These are phyloP conservation scores for Leishmania gerbilli DNA, from an alignment of 208 protist species.

Conservation along the genomic window DNA sequence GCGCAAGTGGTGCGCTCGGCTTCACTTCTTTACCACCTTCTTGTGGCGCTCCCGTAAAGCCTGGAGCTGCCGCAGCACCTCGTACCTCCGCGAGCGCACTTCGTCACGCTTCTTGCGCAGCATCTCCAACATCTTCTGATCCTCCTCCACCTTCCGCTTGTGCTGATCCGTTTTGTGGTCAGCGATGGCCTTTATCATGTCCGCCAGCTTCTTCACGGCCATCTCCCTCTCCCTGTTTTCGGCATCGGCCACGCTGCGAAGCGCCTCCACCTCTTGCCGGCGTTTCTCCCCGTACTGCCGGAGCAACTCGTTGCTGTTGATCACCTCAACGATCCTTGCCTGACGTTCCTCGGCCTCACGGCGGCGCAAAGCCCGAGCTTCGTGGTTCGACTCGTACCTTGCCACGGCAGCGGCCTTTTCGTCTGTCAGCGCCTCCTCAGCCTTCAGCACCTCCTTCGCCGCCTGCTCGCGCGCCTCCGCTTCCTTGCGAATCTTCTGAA, in stretches of 20 bases:
- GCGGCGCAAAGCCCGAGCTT: constrained; percentile 25
- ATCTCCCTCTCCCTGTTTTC: constrained; percentile 24
- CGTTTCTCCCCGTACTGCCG: constrained; percentile 27
- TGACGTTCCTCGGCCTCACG: constrained; percentile 37
- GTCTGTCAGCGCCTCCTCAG: constrained; percentile 24
- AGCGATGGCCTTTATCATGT: constrained; percentile 48
- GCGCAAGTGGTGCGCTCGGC: neutral
- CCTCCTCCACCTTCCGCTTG: constrained; percentile 28
- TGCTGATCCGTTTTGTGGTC: constrained; percentile 37
- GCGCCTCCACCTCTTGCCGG: constrained; percentile 16
- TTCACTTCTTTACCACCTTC: constrained; percentile 47
- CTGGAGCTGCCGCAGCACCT: constrained; percentile 17
- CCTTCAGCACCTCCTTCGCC: constrained; percentile 27
- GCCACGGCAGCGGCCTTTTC: constrained; percentile 28
- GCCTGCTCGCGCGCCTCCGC: constrained; percentile 35
- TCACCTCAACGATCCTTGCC: constrained; percentile 27
- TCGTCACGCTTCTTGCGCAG: constrained; percentile 47
- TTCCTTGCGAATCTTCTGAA: constrained; percentile 34
- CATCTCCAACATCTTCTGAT: constrained; percentile 35
- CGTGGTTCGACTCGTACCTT: constrained; percentile 20
- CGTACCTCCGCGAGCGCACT: constrained; percentile 24
- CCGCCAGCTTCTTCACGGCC: constrained; percentile 24
- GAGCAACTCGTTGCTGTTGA: constrained; percentile 39
- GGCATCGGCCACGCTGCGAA: constrained; percentile 18
- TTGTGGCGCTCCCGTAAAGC: constrained; percentile 34